These are phyloP conservation scores for Amanita exitialis DNA, from an alignment of 768 basidiomycete genomes.

Conservation along the genomic window DNA sequence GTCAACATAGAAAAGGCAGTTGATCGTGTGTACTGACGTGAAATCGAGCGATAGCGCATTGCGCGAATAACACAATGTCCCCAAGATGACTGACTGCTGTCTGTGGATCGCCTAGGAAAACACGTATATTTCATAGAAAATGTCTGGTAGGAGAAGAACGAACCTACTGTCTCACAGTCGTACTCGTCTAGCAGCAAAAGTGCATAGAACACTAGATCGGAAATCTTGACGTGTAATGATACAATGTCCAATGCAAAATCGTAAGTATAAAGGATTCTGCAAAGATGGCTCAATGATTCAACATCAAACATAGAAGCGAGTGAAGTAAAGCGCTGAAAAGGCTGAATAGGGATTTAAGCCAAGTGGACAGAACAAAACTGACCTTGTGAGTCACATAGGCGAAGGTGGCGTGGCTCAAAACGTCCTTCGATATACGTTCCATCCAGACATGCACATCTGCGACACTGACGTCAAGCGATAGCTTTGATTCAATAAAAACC, in stretches of 20 bases:
- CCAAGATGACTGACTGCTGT: constrained; percentile 72
- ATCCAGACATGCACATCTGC: constrained; percentile 29
- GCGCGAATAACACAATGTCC: constrained; percentile 68
- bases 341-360: background rate
- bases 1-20: constrained; percentile 3
- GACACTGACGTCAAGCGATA: constrained; percentile 37
- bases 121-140: background rate
- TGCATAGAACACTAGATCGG: constrained; percentile 53
- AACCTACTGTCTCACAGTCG: constrained; percentile 76
- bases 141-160: constrained; percentile 14
- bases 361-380: constrained; percentile 9
- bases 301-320: constrained; percentile 47
- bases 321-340: constrained; percentile 44
- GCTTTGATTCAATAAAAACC: constrained; percentile 45
- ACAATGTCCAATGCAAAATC: constrained; percentile 58
- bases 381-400: constrained; percentile 51
- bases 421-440: constrained; percentile 43
- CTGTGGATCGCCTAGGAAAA: constrained; percentile 63
- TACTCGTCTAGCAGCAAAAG: constrained; percentile 58
- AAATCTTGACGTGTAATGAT: constrained; percentile 55
- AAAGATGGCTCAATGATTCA: constrained; percentile 62
- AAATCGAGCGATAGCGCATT: constrained; percentile 55
- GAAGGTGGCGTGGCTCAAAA: constrained; percentile 46
- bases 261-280: constrained; percentile 50
- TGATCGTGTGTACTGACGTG: constrained; percentile 31